These are phyloP conservation scores for Tricharina praecox DNA, from an alignment of 495 filamentous ascomycete species.

Conservation along the genomic window DNA sequence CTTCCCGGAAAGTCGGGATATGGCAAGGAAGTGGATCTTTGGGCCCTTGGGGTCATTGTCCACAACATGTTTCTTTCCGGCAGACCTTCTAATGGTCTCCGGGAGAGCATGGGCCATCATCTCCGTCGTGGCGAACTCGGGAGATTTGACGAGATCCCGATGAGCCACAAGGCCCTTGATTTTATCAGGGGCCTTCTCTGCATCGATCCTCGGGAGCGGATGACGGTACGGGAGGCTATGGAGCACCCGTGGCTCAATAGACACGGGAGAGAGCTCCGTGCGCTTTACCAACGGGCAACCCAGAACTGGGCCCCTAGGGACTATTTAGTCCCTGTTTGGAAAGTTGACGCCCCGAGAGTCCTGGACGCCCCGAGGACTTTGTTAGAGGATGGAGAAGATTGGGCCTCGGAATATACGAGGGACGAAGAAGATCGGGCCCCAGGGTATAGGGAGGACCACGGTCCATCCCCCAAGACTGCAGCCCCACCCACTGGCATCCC, in stretches of 20 bases:
- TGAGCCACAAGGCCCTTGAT: conserved; percentile 33
- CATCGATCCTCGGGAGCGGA: conserved; percentile 34
- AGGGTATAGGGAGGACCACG: too few relatives aligned
- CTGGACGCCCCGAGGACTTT: too few relatives aligned
- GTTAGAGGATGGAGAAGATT: too few relatives aligned
- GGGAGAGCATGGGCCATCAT: neutral
- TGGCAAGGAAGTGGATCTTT: conserved; percentile 46
- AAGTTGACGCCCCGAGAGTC: too few relatives aligned
- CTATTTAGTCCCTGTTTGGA: too few relatives aligned
- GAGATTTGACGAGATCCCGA: conserved; percentile 1
- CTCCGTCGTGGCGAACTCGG: neutral
- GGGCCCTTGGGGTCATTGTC: conserved; percentile 43
- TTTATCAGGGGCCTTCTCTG: conserved; percentile 39
- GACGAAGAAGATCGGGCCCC: too few relatives aligned
- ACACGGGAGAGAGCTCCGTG: conserved; percentile 5
- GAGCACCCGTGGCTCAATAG: conserved; percentile 39
- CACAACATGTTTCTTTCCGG: conserved; percentile 31
- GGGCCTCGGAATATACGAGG: too few relatives aligned
- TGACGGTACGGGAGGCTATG: conserved; percentile 40
- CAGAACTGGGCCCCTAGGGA: neutral
- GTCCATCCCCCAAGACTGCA: too few relatives aligned
- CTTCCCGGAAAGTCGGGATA: conserved; percentile 26
- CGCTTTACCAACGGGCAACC: conserved; percentile 6
- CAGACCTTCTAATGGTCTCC: neutral
- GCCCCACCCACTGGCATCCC: too few relatives aligned